Evolutionary conservation across 768 basidiomycete genomes (phyloP).

Genomic region (Lactarius indigo): DNA sequence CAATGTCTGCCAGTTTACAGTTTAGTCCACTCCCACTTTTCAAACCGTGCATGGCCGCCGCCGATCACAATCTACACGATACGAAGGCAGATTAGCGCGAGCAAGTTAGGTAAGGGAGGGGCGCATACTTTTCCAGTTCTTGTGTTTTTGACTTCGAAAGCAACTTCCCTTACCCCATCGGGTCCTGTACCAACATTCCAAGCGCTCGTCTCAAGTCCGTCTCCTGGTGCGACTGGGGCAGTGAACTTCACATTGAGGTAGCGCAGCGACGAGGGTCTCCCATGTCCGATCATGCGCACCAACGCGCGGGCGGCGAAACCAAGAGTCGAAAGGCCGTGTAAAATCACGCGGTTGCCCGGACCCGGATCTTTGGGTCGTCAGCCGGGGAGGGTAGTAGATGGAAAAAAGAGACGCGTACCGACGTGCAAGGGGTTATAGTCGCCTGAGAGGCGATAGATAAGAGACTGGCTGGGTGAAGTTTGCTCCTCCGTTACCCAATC

Average conservation of each 20-base stretch:
- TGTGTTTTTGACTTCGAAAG: slow-evolving; percentile 39
- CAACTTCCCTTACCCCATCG: slow-evolving; percentile 38
- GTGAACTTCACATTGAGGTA: slow-evolving; percentile 77
- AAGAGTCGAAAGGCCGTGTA: slow-evolving; percentile 79
- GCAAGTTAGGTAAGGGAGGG: not conserved
- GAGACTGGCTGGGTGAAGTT: slow-evolving; percentile 41
- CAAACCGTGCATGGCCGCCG: not conserved
- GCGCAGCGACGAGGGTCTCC: slow-evolving; percentile 58
- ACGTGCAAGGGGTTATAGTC: slow-evolving; percentile 53
- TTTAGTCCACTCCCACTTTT: not conserved
- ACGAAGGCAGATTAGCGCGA: not conserved
- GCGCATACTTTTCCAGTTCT: slow-evolving; percentile 39
- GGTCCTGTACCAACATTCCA: slow-evolving; percentile 67
- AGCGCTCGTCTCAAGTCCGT: slow-evolving; percentile 69
- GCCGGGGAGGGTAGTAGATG: slow-evolving; percentile 33
- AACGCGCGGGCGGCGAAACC: slow-evolving; percentile 80
- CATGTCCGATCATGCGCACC: slow-evolving; percentile 56
- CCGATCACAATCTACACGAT: not conserved
- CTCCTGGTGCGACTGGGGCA: slow-evolving; percentile 79
- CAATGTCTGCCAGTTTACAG: not conserved
- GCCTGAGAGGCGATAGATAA: slow-evolving; percentile 47
- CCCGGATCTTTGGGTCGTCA: slow-evolving; percentile 61
- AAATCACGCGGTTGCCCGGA: slow-evolving; percentile 72
- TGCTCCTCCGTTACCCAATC: slow-evolving; percentile 42
- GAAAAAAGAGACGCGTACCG: slow-evolving; percentile 31